Evolutionary conservation across 352 stramenopile species (phyloP), one percentile per base, ranked within the genome.

Genomic region (Pythium phragmiticola): DNA sequence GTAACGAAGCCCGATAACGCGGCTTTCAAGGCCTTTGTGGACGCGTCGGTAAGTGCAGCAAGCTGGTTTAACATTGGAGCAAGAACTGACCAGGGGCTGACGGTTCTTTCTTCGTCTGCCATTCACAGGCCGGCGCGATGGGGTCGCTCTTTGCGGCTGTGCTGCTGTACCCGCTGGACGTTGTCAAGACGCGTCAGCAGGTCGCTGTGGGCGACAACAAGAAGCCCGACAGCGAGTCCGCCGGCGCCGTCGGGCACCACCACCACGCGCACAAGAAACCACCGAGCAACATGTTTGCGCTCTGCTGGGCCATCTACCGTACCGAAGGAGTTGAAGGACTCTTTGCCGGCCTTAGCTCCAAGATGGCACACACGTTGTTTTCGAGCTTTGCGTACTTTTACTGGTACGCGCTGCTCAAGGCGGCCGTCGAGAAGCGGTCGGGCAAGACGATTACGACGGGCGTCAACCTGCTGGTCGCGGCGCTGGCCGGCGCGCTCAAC

Each of bases 341-440:
- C 51, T 90, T 91, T 57, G 76, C 81, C 0, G 84, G 84, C 0
- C 70, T 91, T 11, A 83, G 78, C 66, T 90, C 84, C 53, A 93
- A 93, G 68, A 73, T 87, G 34, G 74, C 84, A 60, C 81, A 91
- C 71, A 93, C 84, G 37, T 74, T 90, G 34, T 68, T 81, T 45
- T 88, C 82, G 51, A 91, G 88, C 68, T 93, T 93, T 66, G 82
- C 77, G 49, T 93, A 91, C 70, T 93, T 93, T 58, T 93, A 93
- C 70, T 93, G 84, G 78, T 93, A 91, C 62, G 87, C 84, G 55
- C 88, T 89, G 64, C 80, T 93, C 59, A 90, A 91, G 66, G 70
- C 75, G 34, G 71, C 72, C 0, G 74, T 80, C n/a, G 82, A 84
- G 68, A 75, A 75, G n/a, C 77, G 75, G 21, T 73, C 71, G 48